phyloP scores from a whole-genome alignment of 2,329 filamentous ascomycete species.

The Monosporascus sp. region DNA sequence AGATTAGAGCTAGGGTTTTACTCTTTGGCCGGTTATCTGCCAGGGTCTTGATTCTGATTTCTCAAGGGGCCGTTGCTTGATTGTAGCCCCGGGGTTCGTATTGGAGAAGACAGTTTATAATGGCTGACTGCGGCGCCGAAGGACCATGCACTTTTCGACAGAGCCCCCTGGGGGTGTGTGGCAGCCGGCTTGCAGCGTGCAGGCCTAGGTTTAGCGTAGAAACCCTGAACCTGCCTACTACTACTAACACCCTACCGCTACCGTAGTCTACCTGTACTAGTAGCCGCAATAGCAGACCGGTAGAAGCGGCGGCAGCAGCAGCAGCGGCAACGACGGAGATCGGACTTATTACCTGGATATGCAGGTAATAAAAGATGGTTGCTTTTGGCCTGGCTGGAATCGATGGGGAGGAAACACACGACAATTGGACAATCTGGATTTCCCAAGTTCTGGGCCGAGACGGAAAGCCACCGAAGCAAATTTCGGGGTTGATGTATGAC shows the following conservation, averaged over 20 bases:
- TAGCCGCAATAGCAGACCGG: no score
- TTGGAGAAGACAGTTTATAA: not conserved
- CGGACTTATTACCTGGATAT: not conserved
- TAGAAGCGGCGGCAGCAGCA: no score
- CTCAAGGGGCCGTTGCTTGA: not conserved
- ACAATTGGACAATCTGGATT: not conserved
- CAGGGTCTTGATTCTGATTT: not conserved
- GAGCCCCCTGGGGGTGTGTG: no score
- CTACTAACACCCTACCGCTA: no score
- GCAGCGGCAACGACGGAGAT: not conserved
- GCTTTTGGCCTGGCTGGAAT: not conserved
- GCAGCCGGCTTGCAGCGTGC: no score
- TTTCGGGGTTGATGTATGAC: slow-evolving; percentile 11
- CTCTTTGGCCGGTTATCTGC: not conserved
- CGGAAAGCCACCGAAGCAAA: slow-evolving; percentile 15
- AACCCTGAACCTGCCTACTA: no score
- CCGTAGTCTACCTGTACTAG: no score
- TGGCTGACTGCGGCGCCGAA: no score
- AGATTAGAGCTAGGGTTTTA: not conserved
- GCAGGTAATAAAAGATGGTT: not conserved
- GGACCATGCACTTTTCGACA: no score
- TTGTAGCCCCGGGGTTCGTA: not conserved
- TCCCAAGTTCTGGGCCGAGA: slow-evolving; percentile 12
- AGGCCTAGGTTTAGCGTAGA: no score
- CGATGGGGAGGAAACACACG: not conserved